Evolutionary conservation across 1,284 basidiomycete species (phyloP), one percentile per base, ranked within the genome.

Genomic region (Sporisorium iseilematis-ciliati): DNA sequence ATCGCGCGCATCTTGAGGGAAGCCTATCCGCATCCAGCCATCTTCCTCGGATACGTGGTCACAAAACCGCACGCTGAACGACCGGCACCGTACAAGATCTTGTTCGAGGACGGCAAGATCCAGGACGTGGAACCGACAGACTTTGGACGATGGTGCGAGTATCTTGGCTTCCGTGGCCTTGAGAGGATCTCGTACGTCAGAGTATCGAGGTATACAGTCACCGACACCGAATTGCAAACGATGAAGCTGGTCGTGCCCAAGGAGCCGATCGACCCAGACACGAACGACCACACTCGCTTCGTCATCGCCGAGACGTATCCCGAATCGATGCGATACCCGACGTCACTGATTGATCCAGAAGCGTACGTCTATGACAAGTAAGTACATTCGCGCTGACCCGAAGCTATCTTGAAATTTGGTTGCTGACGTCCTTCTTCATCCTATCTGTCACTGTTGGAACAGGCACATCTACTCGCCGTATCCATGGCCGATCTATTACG

Each of bases 51-150:
- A n/a, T 86, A 86, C 72, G 85, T 89, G 2, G 93, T 97, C 7
- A 95, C 92, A 16, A 88, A 90, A 54, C 93, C 93, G 1, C 89
- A 90, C 67, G 91, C 91, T 7, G 75, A 85, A 43, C 88, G 91
- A 81, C 94, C 94, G 0, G 89, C 90, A 40, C 94, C 94, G 3
- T 97, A 97, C 83, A 89, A 92, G 62, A 92, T 94, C 71, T 88
- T 97, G 77, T 80, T 84, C 23, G 79, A 82, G 41, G 82, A 86
- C 38, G 86, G 86, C 7, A 61, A 66, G 43, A 80, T 86, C 45
- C 75, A 82, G 26, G 79, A 82, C 52, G 75, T 78, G 43, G 93
- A 95, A 75, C 62, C 72, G 18, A 61, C 63, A 1, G 82, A 84
- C 49, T 57, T 46, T 21, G 65, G 79, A 25, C 57, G 82, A 20